These are phyloP conservation scores for Pogostemon cablin DNA, from an alignment of 257 asterid genomes.

Conservation along the genomic window DNA sequence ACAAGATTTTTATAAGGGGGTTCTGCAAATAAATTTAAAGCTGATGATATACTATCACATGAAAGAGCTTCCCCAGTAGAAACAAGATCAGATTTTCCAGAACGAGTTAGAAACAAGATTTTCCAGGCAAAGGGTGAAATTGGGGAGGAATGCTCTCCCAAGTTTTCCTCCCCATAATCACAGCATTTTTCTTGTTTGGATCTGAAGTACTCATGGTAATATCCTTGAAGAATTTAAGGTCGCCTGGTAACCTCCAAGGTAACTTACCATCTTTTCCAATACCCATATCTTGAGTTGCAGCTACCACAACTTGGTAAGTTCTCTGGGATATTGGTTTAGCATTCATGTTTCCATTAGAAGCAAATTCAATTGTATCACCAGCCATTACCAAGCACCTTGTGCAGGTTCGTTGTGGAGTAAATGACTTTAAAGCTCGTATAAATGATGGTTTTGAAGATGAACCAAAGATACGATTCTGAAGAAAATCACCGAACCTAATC, in stretches of 20 bases:
- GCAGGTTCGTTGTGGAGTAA: conserved; percentile 30
- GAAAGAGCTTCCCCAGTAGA: conserved; percentile 65
- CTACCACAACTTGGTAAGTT: conserved; percentile 88
- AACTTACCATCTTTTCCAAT: conserved; percentile 87
- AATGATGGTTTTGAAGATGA: conserved; percentile 30
- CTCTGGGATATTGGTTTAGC: conserved; percentile 46
- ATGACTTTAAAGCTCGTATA: conserved; percentile 23
- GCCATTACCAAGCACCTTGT: conserved; percentile 56
- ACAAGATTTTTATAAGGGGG: conserved; percentile 64
- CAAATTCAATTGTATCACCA: conserved; percentile 38
- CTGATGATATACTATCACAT: conserved; percentile 67
- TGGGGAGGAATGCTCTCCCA: conserved; percentile 95
- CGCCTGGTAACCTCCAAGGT: conserved; percentile 93
- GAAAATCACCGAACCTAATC: conserved; percentile 41
- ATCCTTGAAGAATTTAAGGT: conserved; percentile 86
- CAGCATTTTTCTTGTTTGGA: conserved; percentile 76
- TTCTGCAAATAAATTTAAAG: conserved; percentile 68
- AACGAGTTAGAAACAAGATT: conserved; percentile 81
- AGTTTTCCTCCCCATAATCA: conserved; percentile 94
- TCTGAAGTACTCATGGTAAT: conserved; percentile 67
- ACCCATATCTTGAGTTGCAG: conserved; percentile 90
- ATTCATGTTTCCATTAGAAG: conserved; percentile 40
- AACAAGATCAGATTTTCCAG: conserved; percentile 57
- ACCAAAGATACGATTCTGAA: conserved; percentile 28
- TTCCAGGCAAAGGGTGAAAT: conserved; percentile 84